Evolutionary conservation across 2,329 filamentous ascomycete genomes (phyloP).

Genomic region (Colletotrichum sp.): DNA sequence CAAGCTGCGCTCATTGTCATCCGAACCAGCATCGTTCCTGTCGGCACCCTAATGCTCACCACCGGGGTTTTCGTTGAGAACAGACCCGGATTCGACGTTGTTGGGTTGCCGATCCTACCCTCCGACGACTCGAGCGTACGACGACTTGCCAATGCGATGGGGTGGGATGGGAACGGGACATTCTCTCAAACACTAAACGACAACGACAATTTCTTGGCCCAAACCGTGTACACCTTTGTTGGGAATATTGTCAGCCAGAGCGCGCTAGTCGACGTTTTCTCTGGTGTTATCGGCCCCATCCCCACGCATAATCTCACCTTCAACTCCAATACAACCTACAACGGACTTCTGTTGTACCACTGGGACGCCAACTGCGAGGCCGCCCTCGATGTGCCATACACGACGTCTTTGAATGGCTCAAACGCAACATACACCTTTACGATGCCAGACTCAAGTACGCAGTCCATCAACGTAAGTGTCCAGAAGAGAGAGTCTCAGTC

Average conservation of each 20-base stretch:
- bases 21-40: constrained; percentile 1
- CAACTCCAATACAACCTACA: neutral
- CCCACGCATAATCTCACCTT: constrained; percentile 4
- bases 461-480: neutral
- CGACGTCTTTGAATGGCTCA: neutral
- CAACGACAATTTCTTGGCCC: neutral
- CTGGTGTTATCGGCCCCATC: neutral
- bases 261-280: constrained; percentile 1
- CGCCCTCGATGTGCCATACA: neutral
- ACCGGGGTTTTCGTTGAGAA: neutral
- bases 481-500: neutral
- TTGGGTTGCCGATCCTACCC: neutral
- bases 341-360: neutral
- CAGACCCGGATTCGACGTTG: neutral
- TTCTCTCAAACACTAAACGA: neutral
- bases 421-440: neutral
- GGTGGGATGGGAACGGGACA: neutral
- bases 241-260: constrained; percentile 4
- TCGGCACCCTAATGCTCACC: neutral
- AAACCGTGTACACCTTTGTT: neutral
- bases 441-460: neutral
- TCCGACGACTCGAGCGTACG: neutral
- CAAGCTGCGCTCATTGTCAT: neutral
- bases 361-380: constrained; percentile 9
- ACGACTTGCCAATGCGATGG: neutral